Conservation (phyloP, 306 rosid species). For the Fragaria nilgerrensis region DNA sequence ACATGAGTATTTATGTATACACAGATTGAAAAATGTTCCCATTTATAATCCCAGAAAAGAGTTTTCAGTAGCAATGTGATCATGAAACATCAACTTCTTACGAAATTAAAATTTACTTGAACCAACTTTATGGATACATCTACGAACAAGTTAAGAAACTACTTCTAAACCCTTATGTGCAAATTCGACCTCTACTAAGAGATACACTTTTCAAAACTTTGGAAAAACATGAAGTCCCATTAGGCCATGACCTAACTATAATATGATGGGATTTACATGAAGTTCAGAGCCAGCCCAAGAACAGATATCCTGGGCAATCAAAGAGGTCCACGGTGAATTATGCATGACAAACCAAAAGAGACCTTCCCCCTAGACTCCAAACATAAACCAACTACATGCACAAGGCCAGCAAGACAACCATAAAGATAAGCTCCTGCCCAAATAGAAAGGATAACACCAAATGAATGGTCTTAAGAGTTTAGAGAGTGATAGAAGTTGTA, state of each 20-base stretch:
- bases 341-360: not conserved
- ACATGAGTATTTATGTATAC: not conserved
- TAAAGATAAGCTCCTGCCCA: not conserved
- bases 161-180: not conserved
- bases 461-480: not conserved
- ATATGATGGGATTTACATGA: not conserved
- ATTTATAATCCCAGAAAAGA: not conserved
- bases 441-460: not conserved
- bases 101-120: not conserved
- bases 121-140: not conserved
- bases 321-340: not conserved
- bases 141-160: not conserved
- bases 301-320: not conserved
- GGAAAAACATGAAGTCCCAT: not conserved
- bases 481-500: not conserved
- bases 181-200: not conserved
- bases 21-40: not conserved
- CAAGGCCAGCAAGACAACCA: not conserved
- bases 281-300: not conserved
- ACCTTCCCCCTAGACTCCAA: not conserved
- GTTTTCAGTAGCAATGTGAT: not conserved
- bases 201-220: not conserved
- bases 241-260: not conserved
- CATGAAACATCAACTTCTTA: not conserved
- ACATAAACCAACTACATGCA: not conserved